phyloP scores from a whole-genome alignment of 2,329 filamentous ascomycete species.

The Whalleya microplaca region DNA sequence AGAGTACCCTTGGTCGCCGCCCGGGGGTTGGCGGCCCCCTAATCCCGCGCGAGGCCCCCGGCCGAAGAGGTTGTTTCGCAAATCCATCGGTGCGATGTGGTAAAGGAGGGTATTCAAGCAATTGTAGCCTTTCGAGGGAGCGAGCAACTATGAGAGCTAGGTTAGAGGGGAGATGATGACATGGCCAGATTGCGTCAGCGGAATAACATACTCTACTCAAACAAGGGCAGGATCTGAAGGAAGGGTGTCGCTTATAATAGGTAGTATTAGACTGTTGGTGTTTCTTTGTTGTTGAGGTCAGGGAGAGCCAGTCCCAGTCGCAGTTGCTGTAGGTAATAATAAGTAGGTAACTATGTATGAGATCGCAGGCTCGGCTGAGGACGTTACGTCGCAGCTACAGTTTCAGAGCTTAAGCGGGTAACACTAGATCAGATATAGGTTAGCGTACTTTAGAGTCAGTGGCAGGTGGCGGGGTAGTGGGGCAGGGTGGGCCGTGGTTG shows the following conservation, averaged over 20 bases:
- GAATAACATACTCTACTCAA: background rate
- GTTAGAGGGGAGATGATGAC: slow-evolving; percentile 1
- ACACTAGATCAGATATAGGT: slow-evolving; percentile 3
- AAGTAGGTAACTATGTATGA: background rate
- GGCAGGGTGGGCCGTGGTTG: too few species aligned
- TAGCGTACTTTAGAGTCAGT: background rate
- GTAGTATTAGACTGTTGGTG: background rate
- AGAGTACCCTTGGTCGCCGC: slow-evolving; percentile 34
- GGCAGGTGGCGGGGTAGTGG: slow-evolving; percentile 8
- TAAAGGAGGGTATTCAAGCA: background rate
- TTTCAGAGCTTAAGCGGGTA: slow-evolving; percentile 16
- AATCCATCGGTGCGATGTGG: slow-evolving; percentile 38
- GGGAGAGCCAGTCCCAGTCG: too few species aligned
- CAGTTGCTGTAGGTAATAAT: too few species aligned
- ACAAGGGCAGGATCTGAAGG: background rate
- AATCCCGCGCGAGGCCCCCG: slow-evolving; percentile 41
- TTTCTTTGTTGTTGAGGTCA: too few species aligned
- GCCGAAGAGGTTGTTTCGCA: slow-evolving; percentile 50
- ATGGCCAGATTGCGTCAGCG: slow-evolving; percentile 4
- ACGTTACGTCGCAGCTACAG: slow-evolving; percentile 22
- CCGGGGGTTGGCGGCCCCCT: slow-evolving; percentile 33
- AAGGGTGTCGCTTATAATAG: background rate
- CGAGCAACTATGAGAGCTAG: background rate
- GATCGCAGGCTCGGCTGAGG: slow-evolving; percentile 8
- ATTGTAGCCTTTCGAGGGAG: background rate